These are phyloP conservation scores for Schizonepeta tenuifolia DNA, from an alignment of 257 asterid genomes.

Conservation along the genomic window DNA sequence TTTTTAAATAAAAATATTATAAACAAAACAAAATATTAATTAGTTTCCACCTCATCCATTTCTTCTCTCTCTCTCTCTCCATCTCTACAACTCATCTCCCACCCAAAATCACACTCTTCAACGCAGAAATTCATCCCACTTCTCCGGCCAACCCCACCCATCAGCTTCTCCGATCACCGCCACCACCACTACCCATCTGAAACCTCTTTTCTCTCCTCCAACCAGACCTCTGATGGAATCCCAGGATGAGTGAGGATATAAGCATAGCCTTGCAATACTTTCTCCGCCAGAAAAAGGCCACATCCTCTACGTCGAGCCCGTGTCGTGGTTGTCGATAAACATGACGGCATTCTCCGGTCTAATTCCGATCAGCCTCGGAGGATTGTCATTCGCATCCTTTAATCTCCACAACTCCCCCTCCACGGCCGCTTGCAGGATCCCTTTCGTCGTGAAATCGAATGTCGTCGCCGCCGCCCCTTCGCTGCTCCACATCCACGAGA, in stretches of 20 bases:
- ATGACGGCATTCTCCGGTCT: slow-evolving; percentile 73
- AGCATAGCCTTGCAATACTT: slow-evolving; percentile 77
- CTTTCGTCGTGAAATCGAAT: slow-evolving; percentile 84
- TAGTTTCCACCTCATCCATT: too few species aligned
- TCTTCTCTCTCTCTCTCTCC: too few species aligned
- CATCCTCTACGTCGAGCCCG: slow-evolving; percentile 65
- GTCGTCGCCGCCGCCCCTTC: slow-evolving; percentile 67
- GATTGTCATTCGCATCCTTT: slow-evolving; percentile 61
- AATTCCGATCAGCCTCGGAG: slow-evolving; percentile 84
- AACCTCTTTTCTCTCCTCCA: too few species aligned
- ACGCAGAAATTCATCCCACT: too few species aligned
- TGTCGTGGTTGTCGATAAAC: slow-evolving; percentile 84
- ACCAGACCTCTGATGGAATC: slow-evolving; percentile 63
- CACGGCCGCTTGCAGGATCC: slow-evolving; percentile 78
- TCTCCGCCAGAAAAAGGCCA: slow-evolving; percentile 88
- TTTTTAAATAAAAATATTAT: too few species aligned
- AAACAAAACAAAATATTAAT: too few species aligned
- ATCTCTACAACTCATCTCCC: too few species aligned
- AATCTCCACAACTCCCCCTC: slow-evolving; percentile 74
- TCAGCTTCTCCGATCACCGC: too few species aligned
- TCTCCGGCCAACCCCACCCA: too few species aligned
- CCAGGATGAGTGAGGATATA: slow-evolving; percentile 94
- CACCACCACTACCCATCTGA: too few species aligned
- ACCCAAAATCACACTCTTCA: too few species aligned
- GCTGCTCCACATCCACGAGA: slow-evolving; percentile 51